Evolutionary conservation across 768 basidiomycete genomes (phyloP), one percentile per base, ranked within the genome.

Genomic region (Russula ochroleuca): DNA sequence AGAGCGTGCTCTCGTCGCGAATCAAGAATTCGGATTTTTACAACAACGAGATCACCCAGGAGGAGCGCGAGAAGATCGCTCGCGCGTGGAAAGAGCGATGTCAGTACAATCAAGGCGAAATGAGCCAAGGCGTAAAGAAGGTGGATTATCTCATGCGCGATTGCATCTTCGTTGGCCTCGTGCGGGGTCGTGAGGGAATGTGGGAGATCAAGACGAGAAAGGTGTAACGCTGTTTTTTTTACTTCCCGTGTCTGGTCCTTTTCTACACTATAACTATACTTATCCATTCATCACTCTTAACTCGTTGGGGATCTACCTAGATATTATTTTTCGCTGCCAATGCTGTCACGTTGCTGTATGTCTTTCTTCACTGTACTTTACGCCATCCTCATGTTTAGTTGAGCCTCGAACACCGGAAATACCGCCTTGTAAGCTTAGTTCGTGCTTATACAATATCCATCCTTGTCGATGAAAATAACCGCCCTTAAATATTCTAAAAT

Each of bases 201-300:
- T 88, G 85, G 83, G 83, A 86, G 73, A 79, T 89, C 70, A 86
- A 82, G 73, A 80, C 83, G 43, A 76, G 72, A 57, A 75, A 65
- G 58, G 60, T 63, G 57, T 58, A 15, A 66, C 45, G 57, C n/a
- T 40, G 23, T 23, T 23, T 19, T 45, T 35, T 6, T 33, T 15
- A 14, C 23, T 47, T 15, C 25, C 25, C 7, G 31, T 41, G 33
- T 25, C 35, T 43, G 9, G 33, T 55, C 40, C n/a, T 33, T 56
- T 35, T 50, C 23, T 59, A 33, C 63, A 61, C 48, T 61, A 64
- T 64, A 64, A 60, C 48, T 64, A 64, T 61, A 64, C 63, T 61
- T 64, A 64, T 64, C 59, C n/a, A 17, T 61, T 61, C 59, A 61
- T 31, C 41, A 51, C 48, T 25, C 52, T 55, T 56, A 41, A 61